Conservation (phyloP, 2,329 filamentous ascomycete species). For the Ophiosphaerella narmari region DNA sequence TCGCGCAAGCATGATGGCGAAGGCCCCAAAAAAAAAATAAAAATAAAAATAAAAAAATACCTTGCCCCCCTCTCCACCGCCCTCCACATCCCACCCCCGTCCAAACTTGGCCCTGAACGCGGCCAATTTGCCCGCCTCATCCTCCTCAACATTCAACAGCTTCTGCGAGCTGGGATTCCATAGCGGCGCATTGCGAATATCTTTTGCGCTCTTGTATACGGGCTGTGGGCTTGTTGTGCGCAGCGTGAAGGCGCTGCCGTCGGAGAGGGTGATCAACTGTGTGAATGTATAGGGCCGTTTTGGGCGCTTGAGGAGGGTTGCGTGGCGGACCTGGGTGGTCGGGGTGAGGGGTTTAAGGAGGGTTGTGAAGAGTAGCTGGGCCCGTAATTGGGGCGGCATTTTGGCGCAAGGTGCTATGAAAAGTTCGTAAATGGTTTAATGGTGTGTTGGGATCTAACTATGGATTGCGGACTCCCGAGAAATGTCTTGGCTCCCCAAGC, state of each 20-base stretch:
- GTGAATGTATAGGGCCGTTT: constrained; percentile 95
- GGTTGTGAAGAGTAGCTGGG: background rate
- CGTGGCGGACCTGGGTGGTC: constrained; percentile 69
- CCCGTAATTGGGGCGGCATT: background rate
- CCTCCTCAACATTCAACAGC: constrained; percentile 86
- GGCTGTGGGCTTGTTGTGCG: constrained; percentile 75
- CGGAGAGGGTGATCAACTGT: constrained; percentile 90
- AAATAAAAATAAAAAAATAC: no score
- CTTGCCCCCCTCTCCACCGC: constrained; percentile 21
- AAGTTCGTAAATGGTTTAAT: constrained; percentile 5
- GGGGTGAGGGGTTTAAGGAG: constrained; percentile 31
- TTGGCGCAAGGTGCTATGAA: no score
- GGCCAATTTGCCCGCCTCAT: constrained; percentile 88
- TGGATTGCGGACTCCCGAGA: constrained; percentile 29
- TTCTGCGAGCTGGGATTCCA: constrained; percentile 89
- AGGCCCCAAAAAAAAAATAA: no score
- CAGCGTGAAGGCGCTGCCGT: constrained; percentile 82
- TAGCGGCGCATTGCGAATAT: constrained; percentile 83
- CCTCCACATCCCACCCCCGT: constrained; percentile 71
- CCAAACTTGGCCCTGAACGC: constrained; percentile 88
- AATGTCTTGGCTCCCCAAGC: constrained; percentile 14
- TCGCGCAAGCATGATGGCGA: no score
- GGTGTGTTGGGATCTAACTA: constrained; percentile 8
- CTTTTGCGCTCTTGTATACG: constrained; percentile 70
- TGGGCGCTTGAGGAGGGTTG: constrained; percentile 84